Evolutionary conservation across 75 land plant species (phyloP), one percentile per base, ranked within the genome.

Genomic region (Larix kaempferi): DNA sequence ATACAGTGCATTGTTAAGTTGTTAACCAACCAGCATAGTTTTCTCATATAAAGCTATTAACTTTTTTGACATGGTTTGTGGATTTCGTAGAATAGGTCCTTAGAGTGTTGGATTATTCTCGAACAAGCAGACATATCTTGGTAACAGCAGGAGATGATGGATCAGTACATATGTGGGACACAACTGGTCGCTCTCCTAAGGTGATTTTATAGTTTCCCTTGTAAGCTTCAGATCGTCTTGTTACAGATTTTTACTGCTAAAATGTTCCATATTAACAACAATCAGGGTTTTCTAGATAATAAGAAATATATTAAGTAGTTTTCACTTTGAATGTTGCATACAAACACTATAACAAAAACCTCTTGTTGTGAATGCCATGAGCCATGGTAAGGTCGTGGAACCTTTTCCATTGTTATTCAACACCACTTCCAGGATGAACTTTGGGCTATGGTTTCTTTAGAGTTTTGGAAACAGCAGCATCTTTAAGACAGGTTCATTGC

Each of bases 121-220:
- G 98, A 59, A 81, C 83, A 82, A 92, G 95, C 74, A 82, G 99
- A 39, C 98, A 97, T 79, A 79, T 94, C 76, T 80, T 97, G 82
- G 91, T 88, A 64, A 92, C 92, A 71, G 99, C 99, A 41, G 99
- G 99, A 52, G 99, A 97, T 79, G 98, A 97, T 88, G 99, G 99
- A 21, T 88, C 98, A 11, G 63, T 94, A 73, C 95, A 94, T 74
- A 75, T 97, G 29, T 97, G 99, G 99, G 99, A 97, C 80, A 95
- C 99, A 57, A 94, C 95, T 77, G 85, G 87, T 16, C 91, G 99
- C 65, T 89, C 76, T 82, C 95, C 95, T 29, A 97, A 95, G 98
- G 99, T 93, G 74, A 75, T 27, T 86, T 57, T 39, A 41, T 41
- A 39, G 22, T 69, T 44, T 69, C 4, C 1, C 41, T 69, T 2